Conservation (phyloP, 1,284 basidiomycete species). For the Fomitiporia mediterranea region DNA sequence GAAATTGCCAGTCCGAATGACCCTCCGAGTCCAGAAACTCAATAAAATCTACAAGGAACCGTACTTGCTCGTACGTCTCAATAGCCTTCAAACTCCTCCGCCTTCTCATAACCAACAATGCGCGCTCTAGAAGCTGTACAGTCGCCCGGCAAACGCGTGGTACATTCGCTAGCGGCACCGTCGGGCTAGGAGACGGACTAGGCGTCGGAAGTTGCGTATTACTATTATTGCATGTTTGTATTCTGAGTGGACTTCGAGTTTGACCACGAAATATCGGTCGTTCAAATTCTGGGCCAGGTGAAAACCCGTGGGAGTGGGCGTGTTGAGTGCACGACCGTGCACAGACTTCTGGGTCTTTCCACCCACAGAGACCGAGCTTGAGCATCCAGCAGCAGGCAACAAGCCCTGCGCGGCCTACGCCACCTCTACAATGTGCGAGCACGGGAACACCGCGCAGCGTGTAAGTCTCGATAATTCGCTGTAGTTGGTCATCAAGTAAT, state of each 20-base stretch:
- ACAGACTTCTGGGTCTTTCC: slow-evolving; percentile 38
- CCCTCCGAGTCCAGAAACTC: slow-evolving; percentile 47
- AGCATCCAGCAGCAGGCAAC: slow-evolving; percentile 92
- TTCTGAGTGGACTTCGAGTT: no score
- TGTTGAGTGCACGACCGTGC: slow-evolving; percentile 1
- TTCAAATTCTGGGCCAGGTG: no score
- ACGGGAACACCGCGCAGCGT: slow-evolving; percentile 73
- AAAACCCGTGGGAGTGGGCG: slow-evolving; percentile 1
- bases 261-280: no score
- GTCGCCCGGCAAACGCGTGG: slow-evolving; percentile 30
- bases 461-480: slow-evolving; percentile 65
- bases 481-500: slow-evolving; percentile 68
- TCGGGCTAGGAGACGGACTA: no score
- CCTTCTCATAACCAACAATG: slow-evolving; percentile 68
- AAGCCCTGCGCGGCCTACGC: slow-evolving; percentile 91
- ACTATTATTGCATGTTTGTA: no score
- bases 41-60: slow-evolving; percentile 79
- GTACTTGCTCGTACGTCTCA: slow-evolving; percentile 89
- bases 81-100: slow-evolving; percentile 82
- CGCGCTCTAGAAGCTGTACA: slow-evolving; percentile 66
- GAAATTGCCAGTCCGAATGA: no score
- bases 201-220: no score
- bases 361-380: slow-evolving; percentile 84
- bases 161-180: slow-evolving; percentile 17
- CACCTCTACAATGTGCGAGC: slow-evolving; percentile 91